Base-by-base conservation (phyloP, 2,329 filamentous ascomycete species). In the Alternaria incomplexa region DNA sequence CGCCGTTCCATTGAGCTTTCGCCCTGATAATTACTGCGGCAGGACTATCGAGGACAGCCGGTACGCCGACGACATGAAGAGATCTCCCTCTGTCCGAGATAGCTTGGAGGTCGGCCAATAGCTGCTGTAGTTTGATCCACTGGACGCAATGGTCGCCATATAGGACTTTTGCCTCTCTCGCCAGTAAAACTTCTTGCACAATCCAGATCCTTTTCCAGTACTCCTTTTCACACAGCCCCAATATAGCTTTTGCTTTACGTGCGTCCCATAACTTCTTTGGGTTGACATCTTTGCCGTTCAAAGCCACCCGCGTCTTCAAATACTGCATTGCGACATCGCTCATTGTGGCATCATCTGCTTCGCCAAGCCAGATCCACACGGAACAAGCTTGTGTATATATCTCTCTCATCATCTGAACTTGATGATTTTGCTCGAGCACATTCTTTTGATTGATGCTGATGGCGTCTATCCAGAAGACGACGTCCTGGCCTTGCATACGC, bases 91-190 rank as follows among this genome's bases (percentile, higher is more conserved):
- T 40, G 1, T 40, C 32, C 15, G 32, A 40, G 0, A 40, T 40
- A 3, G 36, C 36, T 3, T 40, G 36, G 2, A 17, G 0, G 0
- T 40, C 36, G 0, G 0, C n/a, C 0, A 40, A 6, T 6, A 40
- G n/a, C 0, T 17, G 4, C 36, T 40, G 36, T 1, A 40, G 1
- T 3, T 40, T 40, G n/a, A 0, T 1, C 36, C 36, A 40, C 0
- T 17, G 0, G 1, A 40, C 15, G 36, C 36, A 17, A 3, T 3
- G 0, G 36, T n/a, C 9, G 15, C 36, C 36, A 1, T 5, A 40
- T 3, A 40, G 0, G 0, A 40, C 2, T 2, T 40, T 0, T 11
- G 2, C 0, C 0, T 40, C 0, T 3, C 1, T 40, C n/a, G 36
- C 36, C 36, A 40, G 36, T 1, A 40, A 17, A 2, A 40, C 36